phyloP scores from a whole-genome alignment of 2,329 filamentous ascomycete genomes.

The Chaetomium globosum region DNA sequence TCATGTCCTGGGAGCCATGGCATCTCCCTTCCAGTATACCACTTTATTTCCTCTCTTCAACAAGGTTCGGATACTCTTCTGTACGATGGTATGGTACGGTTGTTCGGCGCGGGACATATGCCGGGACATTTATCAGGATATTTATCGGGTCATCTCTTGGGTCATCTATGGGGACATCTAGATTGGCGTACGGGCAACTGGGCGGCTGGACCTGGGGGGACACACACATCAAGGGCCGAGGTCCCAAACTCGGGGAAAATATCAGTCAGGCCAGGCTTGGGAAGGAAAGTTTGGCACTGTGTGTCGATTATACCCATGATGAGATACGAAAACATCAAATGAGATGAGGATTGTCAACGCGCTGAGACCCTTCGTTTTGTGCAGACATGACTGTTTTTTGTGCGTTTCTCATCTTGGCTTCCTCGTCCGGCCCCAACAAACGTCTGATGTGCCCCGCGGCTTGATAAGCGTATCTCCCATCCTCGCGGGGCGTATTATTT shows the following conservation, averaged over 20 bases:
- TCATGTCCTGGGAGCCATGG: not conserved
- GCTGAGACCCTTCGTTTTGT: not conserved
- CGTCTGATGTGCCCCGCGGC: not conserved
- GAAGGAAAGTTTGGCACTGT: not conserved
- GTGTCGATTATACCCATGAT: slow-evolving; percentile 1
- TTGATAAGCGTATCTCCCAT: not conserved
- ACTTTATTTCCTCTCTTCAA: slow-evolving; percentile 3
- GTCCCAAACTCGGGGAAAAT: not conserved
- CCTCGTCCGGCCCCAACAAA: not conserved
- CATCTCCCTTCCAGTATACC: not conserved
- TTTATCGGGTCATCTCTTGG: not conserved
- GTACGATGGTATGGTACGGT: not conserved
- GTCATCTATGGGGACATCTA: slow-evolving; percentile 1
- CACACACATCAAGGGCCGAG: not conserved
- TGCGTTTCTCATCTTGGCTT: not conserved
- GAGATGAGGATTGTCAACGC: not conserved
- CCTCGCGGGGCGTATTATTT: not conserved
- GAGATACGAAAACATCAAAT: slow-evolving; percentile 2
- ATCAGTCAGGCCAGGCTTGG: not conserved
- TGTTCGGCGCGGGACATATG: not conserved
- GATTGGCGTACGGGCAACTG: slow-evolving; percentile 4
- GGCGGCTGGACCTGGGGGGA: not conserved
- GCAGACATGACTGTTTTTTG: not conserved
- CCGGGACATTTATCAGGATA: not conserved
- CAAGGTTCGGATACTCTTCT: not conserved